Evolutionary conservation across 176 grass and related monocot species (phyloP).

Genomic region (Oryza punctata): DNA sequence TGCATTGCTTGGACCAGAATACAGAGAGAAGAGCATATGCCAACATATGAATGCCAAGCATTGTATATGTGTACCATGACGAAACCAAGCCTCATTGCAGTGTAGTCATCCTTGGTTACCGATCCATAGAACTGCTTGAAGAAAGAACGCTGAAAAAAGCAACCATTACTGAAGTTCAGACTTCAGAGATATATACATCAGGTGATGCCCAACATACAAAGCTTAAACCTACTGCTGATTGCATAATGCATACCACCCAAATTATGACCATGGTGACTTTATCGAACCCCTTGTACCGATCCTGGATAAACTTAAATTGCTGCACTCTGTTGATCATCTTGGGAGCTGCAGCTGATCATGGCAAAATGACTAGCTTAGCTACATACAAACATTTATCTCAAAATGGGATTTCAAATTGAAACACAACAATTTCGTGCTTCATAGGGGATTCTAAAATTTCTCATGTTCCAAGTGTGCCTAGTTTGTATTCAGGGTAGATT

Average conservation of each 20-base stretch:
- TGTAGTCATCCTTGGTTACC: slow-evolving; percentile 65
- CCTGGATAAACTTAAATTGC: slow-evolving; percentile 46
- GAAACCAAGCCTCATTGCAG: slow-evolving; percentile 76
- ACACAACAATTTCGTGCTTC: neutral
- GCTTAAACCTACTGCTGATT: neutral
- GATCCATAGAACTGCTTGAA: slow-evolving; percentile 85
- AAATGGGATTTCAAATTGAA: neutral
- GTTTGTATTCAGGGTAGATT: neutral
- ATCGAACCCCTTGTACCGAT: slow-evolving; percentile 42
- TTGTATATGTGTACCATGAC: slow-evolving; percentile 47
- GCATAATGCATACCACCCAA: slow-evolving; percentile 25
- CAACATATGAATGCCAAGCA: neutral
- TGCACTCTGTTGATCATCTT: slow-evolving; percentile 47
- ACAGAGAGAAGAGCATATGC: neutral
- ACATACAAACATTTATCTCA: neutral
- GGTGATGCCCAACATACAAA: neutral
- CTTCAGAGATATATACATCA: neutral
- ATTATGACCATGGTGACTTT: slow-evolving; percentile 20
- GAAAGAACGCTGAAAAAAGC: slow-evolving; percentile 72
- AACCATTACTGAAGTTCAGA: slow-evolving; percentile 16
- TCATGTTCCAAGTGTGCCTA: neutral
- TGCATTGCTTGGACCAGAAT: too few species aligned
- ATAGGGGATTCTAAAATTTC: neutral
- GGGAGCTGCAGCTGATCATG: slow-evolving; percentile 24
- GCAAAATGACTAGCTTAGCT: neutral